phyloP scores from a whole-genome alignment of 441 rosid genomes.

The Sinapis alba region DNA sequence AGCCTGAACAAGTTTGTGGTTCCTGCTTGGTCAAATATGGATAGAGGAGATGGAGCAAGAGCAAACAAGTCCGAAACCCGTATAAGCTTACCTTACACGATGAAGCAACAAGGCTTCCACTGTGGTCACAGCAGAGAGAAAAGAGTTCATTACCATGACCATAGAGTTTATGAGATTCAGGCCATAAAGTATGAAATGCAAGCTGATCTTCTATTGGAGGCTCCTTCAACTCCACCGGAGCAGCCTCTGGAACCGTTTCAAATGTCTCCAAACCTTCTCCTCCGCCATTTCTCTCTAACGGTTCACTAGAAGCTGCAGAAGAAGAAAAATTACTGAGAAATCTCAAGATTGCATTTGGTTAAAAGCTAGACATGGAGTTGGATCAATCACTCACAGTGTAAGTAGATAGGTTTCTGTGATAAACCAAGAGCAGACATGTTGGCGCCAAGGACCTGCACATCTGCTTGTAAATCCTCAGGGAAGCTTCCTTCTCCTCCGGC shows the following conservation, averaged over 20 bases:
- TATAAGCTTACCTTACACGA: slow-evolving; percentile 76
- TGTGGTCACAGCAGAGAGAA: slow-evolving; percentile 79
- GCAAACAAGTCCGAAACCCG: neutral
- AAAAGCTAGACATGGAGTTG: slow-evolving; percentile 1
- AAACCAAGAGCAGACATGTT: slow-evolving; percentile 98
- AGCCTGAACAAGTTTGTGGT: slow-evolving; percentile 59
- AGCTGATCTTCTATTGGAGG: slow-evolving; percentile 96
- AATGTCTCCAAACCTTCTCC: slow-evolving; percentile 77
- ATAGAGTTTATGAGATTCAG: slow-evolving; percentile 91
- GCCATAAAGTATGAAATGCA: slow-evolving; percentile 92
- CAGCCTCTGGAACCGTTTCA: slow-evolving; percentile 91
- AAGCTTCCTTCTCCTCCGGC: slow-evolving; percentile 50
- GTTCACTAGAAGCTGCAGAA: slow-evolving; percentile 67
- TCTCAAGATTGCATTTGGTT: neutral
- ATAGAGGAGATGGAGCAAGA: neutral
- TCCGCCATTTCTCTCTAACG: slow-evolving; percentile 48
- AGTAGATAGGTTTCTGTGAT: slow-evolving; percentile 91
- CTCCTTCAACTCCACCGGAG: slow-evolving; percentile 78
- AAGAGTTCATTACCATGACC: slow-evolving; percentile 97
- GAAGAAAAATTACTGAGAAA: neutral
- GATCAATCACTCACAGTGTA: slow-evolving; percentile 52
- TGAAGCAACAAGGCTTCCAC: slow-evolving; percentile 86
- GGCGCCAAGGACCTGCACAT: slow-evolving; percentile 86
- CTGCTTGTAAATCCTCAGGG: slow-evolving; percentile 59
- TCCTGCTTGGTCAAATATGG: neutral